Conservation (phyloP, 2,329 filamentous ascomycete genomes). For the Epichloe sibirici region DNA sequence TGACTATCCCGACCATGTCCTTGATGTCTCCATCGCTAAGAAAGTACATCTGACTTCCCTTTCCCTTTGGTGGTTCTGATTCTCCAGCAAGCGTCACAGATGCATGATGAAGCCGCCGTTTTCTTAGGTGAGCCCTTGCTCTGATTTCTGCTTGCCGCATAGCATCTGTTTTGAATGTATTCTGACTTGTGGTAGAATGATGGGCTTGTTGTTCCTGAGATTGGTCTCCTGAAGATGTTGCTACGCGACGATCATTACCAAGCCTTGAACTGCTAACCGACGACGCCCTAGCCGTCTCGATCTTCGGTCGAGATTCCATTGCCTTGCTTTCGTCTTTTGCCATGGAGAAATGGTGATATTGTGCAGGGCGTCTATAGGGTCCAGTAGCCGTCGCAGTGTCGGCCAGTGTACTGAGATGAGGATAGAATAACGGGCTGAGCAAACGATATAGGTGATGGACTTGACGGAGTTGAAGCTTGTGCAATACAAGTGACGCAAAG, state of each 20-base stretch:
- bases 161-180: not conserved
- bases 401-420: not conserved
- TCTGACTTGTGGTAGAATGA: not conserved
- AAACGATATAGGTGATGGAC: not conserved
- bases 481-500: not conserved
- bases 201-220: not conserved
- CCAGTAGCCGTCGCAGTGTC: too few species aligned
- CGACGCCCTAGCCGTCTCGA: not conserved
- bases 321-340: not conserved
- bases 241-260: not conserved
- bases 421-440: not conserved
- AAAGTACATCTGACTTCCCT: conserved; percentile 6
- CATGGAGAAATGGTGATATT: not conserved
- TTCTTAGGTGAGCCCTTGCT: conserved; percentile 3
- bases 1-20: conserved; percentile 5
- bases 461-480: not conserved
- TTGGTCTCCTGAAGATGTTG: not conserved
- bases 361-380: not conserved
- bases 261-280: not conserved
- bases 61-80: not conserved
- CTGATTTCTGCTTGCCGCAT: conserved; percentile 2
- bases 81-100: not conserved
- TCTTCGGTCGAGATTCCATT: not conserved
- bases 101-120: not conserved
- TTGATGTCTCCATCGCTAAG: conserved; percentile 8